Evolutionary conservation across 78 protist species (phyloP), one percentile per base, ranked within the genome.

Genomic region (Cavenderia fasciculata): DNA sequence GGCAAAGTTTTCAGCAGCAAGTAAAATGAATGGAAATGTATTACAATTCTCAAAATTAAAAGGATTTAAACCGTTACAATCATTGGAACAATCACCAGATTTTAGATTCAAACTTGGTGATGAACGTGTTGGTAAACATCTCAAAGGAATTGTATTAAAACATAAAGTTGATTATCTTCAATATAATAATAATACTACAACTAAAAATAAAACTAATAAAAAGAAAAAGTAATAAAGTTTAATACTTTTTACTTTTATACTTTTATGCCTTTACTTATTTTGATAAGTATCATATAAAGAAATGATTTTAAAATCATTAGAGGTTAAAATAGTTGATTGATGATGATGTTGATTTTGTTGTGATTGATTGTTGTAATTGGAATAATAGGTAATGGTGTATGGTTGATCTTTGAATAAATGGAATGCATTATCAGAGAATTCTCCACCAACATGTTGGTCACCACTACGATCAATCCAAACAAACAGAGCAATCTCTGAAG

Each of bases 391-490:
- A 52, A 79, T 69, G 3, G 61, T 23, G 34, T 66, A 52, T 38
- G 77, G 14, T 27, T 46, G 16, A n/a, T 46, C 21, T 57, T 82
- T 82, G 47, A 82, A 68, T 31, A 82, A 29, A 36, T 12, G 31
- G 44, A 82, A 82, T 49, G 79, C 90, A 68, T 82, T 82, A 31
- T 82, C 90, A 21, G 77, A 68, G 57, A 66, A 82, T 36, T 77
- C 18, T 19, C 90, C 76, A 56, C n/a, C n/a, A 11, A 14, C 16
- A 33, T 18, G 14, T 73, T 54, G n/a, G n/a, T n/a, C n/a, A n/a
- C n/a, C n/a, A 18, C 4, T 7, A 19, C 61, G 33, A 43, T 65
- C 69, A 2, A 82, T 23, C 90, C 90, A 82, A 33, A 82, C 90
- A 56, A 82, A 82, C 31, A 82, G 44, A 25, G 90, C 90, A 16